phyloP scores from a whole-genome alignment of 139 green algal genomes.

The Micractinium conductrix region DNA sequence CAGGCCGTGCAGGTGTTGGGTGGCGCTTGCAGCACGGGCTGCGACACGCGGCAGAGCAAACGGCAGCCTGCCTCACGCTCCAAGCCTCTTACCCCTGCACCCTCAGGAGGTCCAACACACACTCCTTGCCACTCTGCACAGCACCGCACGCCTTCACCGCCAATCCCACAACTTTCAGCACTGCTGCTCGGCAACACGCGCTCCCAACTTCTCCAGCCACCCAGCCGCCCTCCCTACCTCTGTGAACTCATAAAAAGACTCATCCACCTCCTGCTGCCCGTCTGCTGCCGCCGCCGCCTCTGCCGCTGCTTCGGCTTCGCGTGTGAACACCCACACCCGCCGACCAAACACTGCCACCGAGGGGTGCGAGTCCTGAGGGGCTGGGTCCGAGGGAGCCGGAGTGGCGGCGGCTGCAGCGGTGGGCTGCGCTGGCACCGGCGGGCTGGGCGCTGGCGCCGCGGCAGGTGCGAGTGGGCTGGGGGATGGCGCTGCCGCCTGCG shows the following conservation, averaged over 20 bases:
- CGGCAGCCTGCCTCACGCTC: not conserved
- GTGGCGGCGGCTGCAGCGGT: not conserved
- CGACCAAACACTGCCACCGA: constrained; percentile 33
- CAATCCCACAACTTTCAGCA: not conserved
- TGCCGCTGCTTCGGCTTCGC: constrained; percentile 35
- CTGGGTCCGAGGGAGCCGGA: not conserved
- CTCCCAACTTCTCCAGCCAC: too few relatives aligned
- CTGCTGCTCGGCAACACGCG: not conserved
- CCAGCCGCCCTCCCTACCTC: too few relatives aligned
- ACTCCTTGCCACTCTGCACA: not conserved
- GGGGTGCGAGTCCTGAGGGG: not conserved
- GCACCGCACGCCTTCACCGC: not conserved
- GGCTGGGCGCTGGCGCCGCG: not conserved
- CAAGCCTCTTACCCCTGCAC: not conserved
- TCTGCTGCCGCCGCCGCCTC: constrained; percentile 15
- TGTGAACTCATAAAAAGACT: constrained; percentile 24
- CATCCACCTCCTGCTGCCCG: not conserved
- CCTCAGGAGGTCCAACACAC: not conserved
- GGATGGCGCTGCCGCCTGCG: not conserved
- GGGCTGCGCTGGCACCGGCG: not conserved
- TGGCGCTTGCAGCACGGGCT: too few relatives aligned
- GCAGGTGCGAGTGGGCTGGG: not conserved
- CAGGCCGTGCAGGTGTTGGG: not conserved
- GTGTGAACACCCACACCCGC: constrained; percentile 45
- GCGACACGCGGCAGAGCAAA: too few relatives aligned